phyloP scores from a whole-genome alignment of 2,329 filamentous ascomycete species.

The Fonsecaea pugnacius region DNA sequence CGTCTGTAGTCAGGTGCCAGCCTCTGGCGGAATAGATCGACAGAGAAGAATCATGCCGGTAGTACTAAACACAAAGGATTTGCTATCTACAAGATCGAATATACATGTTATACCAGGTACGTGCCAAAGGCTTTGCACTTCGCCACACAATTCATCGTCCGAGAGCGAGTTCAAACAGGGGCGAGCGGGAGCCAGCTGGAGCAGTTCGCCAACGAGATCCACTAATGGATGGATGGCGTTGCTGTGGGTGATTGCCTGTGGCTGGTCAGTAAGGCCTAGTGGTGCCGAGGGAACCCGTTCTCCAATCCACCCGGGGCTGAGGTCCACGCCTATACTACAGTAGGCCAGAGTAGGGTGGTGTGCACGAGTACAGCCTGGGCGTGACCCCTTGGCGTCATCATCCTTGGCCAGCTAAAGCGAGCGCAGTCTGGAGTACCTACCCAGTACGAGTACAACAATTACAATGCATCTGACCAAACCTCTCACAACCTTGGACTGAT shows the following conservation, averaged over 20 bases:
- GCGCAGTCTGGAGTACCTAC: neutral
- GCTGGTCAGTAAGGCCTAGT: slow-evolving; percentile 1
- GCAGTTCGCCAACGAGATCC: neutral
- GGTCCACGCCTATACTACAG: slow-evolving; percentile 1
- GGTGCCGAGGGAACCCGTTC: neutral
- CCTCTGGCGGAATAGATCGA: neutral
- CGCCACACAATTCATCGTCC: neutral
- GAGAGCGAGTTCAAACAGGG: slow-evolving; percentile 9
- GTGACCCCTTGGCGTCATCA: slow-evolving; percentile 14
- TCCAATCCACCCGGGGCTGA: slow-evolving; percentile 12
- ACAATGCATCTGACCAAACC: slow-evolving; percentile 2
- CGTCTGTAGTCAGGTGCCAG: neutral
- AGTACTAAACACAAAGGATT: neutral
- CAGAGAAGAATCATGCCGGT: neutral
- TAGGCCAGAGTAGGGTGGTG: neutral
- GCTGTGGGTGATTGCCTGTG: slow-evolving; percentile 15
- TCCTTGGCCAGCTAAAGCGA: neutral
- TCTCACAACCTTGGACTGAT: slow-evolving; percentile 3
- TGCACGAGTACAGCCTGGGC: neutral
- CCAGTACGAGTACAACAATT: neutral
- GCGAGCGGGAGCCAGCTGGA: slow-evolving; percentile 10
- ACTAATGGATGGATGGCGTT: neutral
- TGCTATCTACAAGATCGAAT: neutral
- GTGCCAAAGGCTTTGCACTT: no score
- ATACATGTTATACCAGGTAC: neutral